Evolutionary conservation across 176 grass and related monocot species (phyloP).

Genomic region (Paspalum vaginatum): DNA sequence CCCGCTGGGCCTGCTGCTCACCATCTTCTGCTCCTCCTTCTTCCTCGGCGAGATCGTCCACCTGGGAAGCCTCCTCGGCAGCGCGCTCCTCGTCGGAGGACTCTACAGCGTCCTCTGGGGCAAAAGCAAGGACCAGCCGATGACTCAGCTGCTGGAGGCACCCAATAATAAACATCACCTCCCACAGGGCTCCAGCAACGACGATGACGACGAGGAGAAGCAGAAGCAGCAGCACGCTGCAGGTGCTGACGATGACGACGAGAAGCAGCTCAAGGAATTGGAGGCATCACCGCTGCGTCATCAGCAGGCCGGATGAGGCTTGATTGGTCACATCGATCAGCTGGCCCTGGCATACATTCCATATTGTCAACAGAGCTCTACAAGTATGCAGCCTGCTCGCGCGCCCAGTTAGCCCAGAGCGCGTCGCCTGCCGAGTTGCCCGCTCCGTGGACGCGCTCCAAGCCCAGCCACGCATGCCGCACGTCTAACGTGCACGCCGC

Average conservation of each 20-base stretch:
- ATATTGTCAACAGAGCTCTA: no score
- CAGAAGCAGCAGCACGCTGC: background rate
- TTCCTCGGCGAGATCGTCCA: constrained; percentile 63
- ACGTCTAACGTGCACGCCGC: no score
- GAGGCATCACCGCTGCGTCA: constrained; percentile 1
- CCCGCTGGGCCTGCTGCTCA: constrained; percentile 61
- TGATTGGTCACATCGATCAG: no score
- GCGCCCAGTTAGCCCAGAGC: no score
- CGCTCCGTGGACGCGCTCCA: no score
- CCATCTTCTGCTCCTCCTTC: constrained; percentile 60
- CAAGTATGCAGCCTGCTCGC: no score
- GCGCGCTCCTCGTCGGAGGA: constrained; percentile 40
- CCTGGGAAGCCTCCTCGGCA: constrained; percentile 61
- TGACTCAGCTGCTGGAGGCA: no score
- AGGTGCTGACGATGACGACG: background rate
- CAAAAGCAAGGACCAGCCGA: constrained; percentile 44
- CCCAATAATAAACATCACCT: no score
- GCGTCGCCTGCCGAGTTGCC: no score
- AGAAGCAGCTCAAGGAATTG: constrained; percentile 12
- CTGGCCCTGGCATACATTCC: no score
- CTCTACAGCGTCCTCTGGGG: constrained; percentile 65
- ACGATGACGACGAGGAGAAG: background rate
- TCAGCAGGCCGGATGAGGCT: background rate
- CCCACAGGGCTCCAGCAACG: no score
- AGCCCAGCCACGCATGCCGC: no score